These are phyloP conservation scores for Inga laurina DNA, from an alignment of 306 rosid species.

Conservation along the genomic window DNA sequence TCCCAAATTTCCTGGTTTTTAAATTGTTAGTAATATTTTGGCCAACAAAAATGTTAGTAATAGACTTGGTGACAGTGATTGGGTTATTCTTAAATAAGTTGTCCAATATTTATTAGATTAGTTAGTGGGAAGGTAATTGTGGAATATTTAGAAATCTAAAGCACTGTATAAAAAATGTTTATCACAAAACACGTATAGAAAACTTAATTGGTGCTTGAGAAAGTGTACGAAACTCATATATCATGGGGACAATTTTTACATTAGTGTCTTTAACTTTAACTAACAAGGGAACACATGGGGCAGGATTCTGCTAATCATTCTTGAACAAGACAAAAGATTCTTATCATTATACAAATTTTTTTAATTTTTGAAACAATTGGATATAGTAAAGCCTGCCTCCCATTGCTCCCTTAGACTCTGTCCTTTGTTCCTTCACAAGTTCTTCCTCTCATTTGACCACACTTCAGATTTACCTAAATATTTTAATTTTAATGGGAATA, in stretches of 20 bases:
- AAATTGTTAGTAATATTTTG: too few relatives aligned
- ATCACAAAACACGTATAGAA: neutral
- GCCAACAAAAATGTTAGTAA: too few relatives aligned
- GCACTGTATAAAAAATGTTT: neutral
- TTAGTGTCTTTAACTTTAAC: neutral
- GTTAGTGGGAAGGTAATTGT: neutral
- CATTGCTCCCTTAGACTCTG: neutral
- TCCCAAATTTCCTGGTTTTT: too few relatives aligned
- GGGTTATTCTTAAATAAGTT: neutral
- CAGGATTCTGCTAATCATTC: constrained; percentile 1
- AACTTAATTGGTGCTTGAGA: neutral
- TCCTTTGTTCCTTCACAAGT: neutral
- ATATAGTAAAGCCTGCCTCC: neutral
- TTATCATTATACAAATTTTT: neutral
- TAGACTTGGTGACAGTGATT: too few relatives aligned
- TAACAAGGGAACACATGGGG: constrained; percentile 1
- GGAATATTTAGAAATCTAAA: neutral
- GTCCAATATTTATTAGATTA: neutral
- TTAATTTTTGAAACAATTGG: neutral
- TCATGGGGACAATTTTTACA: neutral
- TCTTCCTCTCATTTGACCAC: neutral
- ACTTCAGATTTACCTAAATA: neutral
- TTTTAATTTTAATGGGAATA: neutral
- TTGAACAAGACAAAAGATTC: constrained; percentile 12
- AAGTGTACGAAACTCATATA: neutral